A percentile compares a stretch with the other conserved stretches of the same genome.
These are phyloP conservation scores for Emericellopsis terricola DNA, from an alignment of 495 filamentous ascomycete species.

Conservation along the genomic window DNA sequence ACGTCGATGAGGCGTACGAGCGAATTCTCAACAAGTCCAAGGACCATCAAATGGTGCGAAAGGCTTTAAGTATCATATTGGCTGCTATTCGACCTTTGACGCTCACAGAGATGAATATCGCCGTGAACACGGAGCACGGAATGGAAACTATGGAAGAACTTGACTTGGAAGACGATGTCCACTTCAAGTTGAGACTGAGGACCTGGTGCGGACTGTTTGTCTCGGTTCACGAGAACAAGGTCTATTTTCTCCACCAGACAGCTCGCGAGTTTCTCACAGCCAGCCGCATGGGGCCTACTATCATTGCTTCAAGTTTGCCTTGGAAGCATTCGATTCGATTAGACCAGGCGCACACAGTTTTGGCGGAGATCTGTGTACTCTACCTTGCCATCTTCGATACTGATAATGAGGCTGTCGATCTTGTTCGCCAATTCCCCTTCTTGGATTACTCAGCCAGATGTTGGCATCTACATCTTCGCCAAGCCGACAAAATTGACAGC, in stretches of 20 bases:
- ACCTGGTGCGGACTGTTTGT: conserved; percentile 9
- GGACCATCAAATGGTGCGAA: conserved; percentile 2
- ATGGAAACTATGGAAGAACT: conserved; percentile 3
- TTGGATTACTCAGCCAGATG: conserved; percentile 14
- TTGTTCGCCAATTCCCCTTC: conserved; percentile 6
- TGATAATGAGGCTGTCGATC: neutral
- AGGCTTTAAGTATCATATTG: conserved; percentile 6
- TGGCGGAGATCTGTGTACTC: conserved; percentile 10
- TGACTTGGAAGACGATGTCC: conserved; percentile 6
- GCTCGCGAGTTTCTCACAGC: conserved; percentile 11
- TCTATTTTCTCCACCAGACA: conserved; percentile 14
- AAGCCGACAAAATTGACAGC: neutral
- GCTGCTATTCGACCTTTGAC: conserved; percentile 8
- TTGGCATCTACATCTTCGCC: conserved; percentile 14
- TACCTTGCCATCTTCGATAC: conserved; percentile 7
- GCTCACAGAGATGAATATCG: conserved; percentile 4
- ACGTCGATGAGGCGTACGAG: conserved; percentile 10
- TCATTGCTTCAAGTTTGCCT: neutral
- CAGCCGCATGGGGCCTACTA: neutral
- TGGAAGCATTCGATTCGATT: conserved; percentile 5
- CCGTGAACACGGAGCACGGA: conserved; percentile 1
- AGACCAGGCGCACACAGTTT: conserved; percentile 8
- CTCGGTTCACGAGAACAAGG: conserved; percentile 6
- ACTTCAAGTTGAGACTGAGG: conserved; percentile 5
- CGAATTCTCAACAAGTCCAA: conserved; percentile 5